These are phyloP conservation scores for Irpex sp. DNA, from an alignment of 1,284 basidiomycete genomes.

Conservation along the genomic window DNA sequence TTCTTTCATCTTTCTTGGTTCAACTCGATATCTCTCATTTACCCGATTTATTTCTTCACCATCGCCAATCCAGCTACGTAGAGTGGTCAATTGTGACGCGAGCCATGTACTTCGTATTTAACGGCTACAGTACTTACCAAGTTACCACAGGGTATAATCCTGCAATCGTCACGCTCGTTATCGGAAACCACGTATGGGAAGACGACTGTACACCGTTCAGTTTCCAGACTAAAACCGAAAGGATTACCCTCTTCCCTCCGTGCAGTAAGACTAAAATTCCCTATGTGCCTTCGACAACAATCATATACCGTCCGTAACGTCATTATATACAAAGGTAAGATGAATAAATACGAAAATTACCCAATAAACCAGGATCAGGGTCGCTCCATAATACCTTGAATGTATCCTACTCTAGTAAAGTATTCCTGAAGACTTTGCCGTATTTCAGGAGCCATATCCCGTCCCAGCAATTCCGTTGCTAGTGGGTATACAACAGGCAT, in stretches of 20 bases:
- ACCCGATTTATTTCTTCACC: constrained; percentile 3
- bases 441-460: constrained; percentile 79
- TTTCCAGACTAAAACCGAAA: too few species aligned
- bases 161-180: too few species aligned
- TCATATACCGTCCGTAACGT: constrained; percentile 6
- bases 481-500: constrained; percentile 85
- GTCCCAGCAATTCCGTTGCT: constrained; percentile 72
- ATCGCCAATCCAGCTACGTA: too few species aligned
- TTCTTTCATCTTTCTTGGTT: not conserved
- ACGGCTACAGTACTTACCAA: constrained; percentile 3
- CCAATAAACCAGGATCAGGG: constrained; percentile 21
- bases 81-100: not conserved
- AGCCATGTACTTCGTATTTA: constrained; percentile 1
- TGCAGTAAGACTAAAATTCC: too few species aligned
- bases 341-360: constrained; percentile 18
- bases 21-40: constrained; percentile 8
- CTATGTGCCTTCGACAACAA: not conserved
- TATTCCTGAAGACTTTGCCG: constrained; percentile 73
- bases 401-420: constrained; percentile 71
- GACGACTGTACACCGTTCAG: too few species aligned
- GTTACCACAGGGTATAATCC: not conserved
- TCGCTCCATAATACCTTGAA: constrained; percentile 66
- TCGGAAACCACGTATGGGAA: too few species aligned
- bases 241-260: too few species aligned
- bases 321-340: constrained; percentile 25